Base-by-base conservation (phyloP, 805 yeast genomes). In the Sugiyamaella lignohabitans region DNA sequence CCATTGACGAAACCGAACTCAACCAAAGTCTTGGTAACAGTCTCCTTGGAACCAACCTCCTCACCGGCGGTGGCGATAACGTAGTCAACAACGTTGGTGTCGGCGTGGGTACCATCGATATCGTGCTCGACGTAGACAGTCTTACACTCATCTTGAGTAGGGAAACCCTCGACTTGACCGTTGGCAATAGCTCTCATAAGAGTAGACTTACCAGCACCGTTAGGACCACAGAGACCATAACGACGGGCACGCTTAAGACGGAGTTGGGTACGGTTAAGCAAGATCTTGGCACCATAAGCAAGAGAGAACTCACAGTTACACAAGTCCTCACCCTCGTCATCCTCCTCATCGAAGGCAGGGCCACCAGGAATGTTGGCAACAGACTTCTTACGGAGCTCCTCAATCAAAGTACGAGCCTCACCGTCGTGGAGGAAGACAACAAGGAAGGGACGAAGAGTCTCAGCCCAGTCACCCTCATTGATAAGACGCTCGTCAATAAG, bases 251-350 rank as follows among this genome's bases (percentile, higher is more conserved):
- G 84, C 88, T 87, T 88, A 71, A 93, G 84, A 78, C 98, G 88
- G 72, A 93, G 82, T 79, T 91, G 97, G 62, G 98, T 93, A 77
- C 93, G 91, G 91, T 93, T 93, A 75, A 93, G 87, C 78, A 93
- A 81, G 80, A 93, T 93, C 87, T 93, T 93, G 68, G 98, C 98
- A 91, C 98, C 99, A 75, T 93, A 93, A 73, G 99, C 99, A 67
- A 93, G 81, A 53, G 98, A 93, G 89, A 93, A 93, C 83, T 93
- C 98, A 85, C 98, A 91, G 95, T 93, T 93, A 84, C 98, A 93
- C 69, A 94, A 80, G 71, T 93, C 98, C 79, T 93, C 98, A 78
- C 98, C 99, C 70, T 93, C 98, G 69, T 89, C 97, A 67, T 88
- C 97, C 75, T 89, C 97, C 43, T 53, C 55, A 69, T 84, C 93